phyloP scores from a whole-genome alignment of 805 yeast genomes.

The Candida krabiensis region DNA sequence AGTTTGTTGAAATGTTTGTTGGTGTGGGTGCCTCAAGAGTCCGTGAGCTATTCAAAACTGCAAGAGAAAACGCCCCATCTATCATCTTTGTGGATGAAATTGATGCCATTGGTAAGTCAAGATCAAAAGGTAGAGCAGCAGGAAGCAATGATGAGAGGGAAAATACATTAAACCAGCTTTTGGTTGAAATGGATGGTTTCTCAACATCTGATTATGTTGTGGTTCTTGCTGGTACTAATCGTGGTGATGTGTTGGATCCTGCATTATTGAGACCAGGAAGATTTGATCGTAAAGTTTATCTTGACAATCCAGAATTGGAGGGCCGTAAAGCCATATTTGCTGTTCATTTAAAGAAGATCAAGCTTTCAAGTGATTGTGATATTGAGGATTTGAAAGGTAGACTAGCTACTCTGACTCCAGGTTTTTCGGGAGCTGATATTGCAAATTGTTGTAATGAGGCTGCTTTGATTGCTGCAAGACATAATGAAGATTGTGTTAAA shows the following conservation, averaged over 20 bases:
- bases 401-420: conserved; percentile 90
- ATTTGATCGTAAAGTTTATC: conserved; percentile 84
- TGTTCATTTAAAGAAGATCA: conserved; percentile 71
- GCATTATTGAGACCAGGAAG: conserved; percentile 94
- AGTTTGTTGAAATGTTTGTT: conserved; percentile 95
- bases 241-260: conserved; percentile 87
- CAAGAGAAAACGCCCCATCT: conserved; percentile 86
- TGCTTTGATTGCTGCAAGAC: conserved; percentile 88
- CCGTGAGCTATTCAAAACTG: conserved; percentile 87
- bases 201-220: conserved; percentile 86
- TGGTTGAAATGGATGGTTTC: conserved; percentile 97
- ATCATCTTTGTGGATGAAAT: conserved; percentile 92
- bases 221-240: conserved; percentile 91
- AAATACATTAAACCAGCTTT: conserved; percentile 84
- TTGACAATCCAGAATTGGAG: conserved; percentile 85
- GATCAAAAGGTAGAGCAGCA: conserved; percentile 68
- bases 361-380: conserved; percentile 43
- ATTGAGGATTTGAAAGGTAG: conserved; percentile 72
- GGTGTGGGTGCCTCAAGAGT: conserved; percentile 97
- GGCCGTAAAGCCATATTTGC: conserved; percentile 86
- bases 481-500: conserved; percentile 59
- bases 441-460: conserved; percentile 95
- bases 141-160: conserved; percentile 94
- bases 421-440: conserved; percentile 94
- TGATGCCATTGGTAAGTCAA: conserved; percentile 91